These are phyloP conservation scores for Xylaria sp. DNA, from an alignment of 2,329 filamentous ascomycete species.

Conservation along the genomic window DNA sequence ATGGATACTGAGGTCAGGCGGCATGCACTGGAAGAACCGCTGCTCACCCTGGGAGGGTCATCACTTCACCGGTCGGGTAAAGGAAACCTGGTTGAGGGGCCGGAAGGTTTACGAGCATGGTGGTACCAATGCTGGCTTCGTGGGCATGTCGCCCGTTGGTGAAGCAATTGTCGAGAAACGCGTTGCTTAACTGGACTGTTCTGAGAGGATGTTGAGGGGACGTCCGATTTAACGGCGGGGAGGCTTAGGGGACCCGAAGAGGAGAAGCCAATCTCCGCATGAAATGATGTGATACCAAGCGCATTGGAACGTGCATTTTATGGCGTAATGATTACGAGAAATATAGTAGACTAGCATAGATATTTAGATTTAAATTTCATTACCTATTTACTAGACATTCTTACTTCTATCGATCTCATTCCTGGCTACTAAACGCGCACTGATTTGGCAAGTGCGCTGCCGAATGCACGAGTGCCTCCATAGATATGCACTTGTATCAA, in stretches of 20 bases:
- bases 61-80: slow-evolving; percentile 76
- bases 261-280: slow-evolving; percentile 14
- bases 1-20: slow-evolving; percentile 75
- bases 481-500: no score
- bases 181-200: slow-evolving; percentile 43
- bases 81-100: slow-evolving; percentile 85
- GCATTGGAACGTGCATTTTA: slow-evolving; percentile 22
- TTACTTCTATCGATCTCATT: no score
- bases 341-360: slow-evolving; percentile 1
- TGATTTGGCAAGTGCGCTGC: no score
- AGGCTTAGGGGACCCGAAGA: slow-evolving; percentile 15
- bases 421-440: no score
- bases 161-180: slow-evolving; percentile 66
- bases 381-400: not conserved
- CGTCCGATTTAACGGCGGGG: slow-evolving; percentile 1
- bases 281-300: slow-evolving; percentile 27
- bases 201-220: slow-evolving; percentile 2
- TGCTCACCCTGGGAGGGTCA: slow-evolving; percentile 90
- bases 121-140: slow-evolving; percentile 57
- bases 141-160: slow-evolving; percentile 54
- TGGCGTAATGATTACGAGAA: slow-evolving; percentile 29
- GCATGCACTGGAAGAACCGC: slow-evolving; percentile 95
- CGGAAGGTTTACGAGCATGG: slow-evolving; percentile 73
- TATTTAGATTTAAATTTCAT: not conserved
- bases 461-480: no score